Evolutionary conservation across 352 stramenopile species (phyloP).

Genomic region (Phytophthora brassicae): DNA sequence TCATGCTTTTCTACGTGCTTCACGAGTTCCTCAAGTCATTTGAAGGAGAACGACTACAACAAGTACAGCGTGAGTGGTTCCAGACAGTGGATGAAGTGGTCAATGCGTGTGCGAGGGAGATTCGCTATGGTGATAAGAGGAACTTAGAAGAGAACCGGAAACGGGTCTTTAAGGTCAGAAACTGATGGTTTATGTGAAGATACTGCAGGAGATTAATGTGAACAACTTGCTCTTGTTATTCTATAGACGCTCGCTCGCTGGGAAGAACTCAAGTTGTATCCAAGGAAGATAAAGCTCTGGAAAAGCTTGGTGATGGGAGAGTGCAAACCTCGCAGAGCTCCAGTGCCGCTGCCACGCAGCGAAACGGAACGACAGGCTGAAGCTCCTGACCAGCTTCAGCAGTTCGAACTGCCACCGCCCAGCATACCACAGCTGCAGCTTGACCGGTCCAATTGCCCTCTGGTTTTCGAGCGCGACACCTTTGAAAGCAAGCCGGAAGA

Average conservation of each 20-base stretch:
- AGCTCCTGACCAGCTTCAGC: constrained; percentile 68
- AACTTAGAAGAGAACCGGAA: constrained; percentile 70
- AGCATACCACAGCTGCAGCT: constrained; percentile 51
- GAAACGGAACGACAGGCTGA: constrained; percentile 71
- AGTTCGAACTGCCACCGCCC: constrained; percentile 64
- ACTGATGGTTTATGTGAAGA: too few relatives aligned
- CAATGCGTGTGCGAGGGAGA: constrained; percentile 68
- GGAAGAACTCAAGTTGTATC: constrained; percentile 83
- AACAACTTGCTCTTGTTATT: not conserved
- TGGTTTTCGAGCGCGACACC: constrained; percentile 66
- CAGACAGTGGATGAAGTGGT: constrained; percentile 81
- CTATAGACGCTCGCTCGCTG: constrained; percentile 72
- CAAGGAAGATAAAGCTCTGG: constrained; percentile 77
- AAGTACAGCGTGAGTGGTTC: constrained; percentile 78
- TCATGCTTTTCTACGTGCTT: constrained; percentile 88
- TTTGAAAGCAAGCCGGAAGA: constrained; percentile 63
- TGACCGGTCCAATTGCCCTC: constrained; percentile 72
- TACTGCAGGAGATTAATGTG: too few relatives aligned
- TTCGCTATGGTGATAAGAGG: constrained; percentile 65
- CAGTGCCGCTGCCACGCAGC: constrained; percentile 52
- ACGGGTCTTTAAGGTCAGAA: constrained; percentile 69
- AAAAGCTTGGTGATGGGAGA: constrained; percentile 76
- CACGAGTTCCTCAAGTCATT: constrained; percentile 88
- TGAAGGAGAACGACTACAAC: constrained; percentile 49
- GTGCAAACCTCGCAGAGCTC: constrained; percentile 57